Evolutionary conservation across 352 stramenopile species (phyloP).

Genomic region (Phytophthora boehmeriae): DNA sequence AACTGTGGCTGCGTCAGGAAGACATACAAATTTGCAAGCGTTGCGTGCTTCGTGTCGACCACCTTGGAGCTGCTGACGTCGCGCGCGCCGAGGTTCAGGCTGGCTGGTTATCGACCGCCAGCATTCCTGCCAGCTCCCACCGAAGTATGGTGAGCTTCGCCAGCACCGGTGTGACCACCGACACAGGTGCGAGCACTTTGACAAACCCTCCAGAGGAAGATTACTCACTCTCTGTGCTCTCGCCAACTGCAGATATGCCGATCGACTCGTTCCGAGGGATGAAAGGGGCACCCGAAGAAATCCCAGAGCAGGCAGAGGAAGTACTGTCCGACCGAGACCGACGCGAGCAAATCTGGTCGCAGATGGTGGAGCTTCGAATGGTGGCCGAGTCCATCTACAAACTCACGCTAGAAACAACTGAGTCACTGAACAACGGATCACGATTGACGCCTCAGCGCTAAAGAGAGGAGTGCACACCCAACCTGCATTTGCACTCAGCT

Average conservation of each 20-base stretch:
- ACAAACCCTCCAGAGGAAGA: slow-evolving; percentile 23
- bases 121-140: background rate
- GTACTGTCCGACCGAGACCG: slow-evolving; percentile 27
- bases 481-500: background rate
- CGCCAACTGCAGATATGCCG: slow-evolving; percentile 24
- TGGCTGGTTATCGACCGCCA: slow-evolving; percentile 14
- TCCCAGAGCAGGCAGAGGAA: slow-evolving; percentile 7
- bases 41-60: slow-evolving; percentile 31
- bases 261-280: slow-evolving; percentile 35
- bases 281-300: background rate
- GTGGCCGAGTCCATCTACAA: slow-evolving; percentile 58
- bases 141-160: slow-evolving; percentile 8
- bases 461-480: background rate
- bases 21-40: slow-evolving; percentile 38
- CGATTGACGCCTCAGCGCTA: background rate
- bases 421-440: slow-evolving; percentile 22
- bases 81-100: slow-evolving; percentile 28
- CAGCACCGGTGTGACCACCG: slow-evolving; percentile 27
- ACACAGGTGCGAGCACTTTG: slow-evolving; percentile 25
- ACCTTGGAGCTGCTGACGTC: slow-evolving; percentile 29
- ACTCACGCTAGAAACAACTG: slow-evolving; percentile 35
- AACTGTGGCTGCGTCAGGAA: slow-evolving; percentile 33
- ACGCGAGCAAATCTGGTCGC: slow-evolving; percentile 42
- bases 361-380: slow-evolving; percentile 54
- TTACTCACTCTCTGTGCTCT: slow-evolving; percentile 26